Evolutionary conservation across 306 rosid genomes (phyloP).

Genomic region (Quillaja saponaria): DNA sequence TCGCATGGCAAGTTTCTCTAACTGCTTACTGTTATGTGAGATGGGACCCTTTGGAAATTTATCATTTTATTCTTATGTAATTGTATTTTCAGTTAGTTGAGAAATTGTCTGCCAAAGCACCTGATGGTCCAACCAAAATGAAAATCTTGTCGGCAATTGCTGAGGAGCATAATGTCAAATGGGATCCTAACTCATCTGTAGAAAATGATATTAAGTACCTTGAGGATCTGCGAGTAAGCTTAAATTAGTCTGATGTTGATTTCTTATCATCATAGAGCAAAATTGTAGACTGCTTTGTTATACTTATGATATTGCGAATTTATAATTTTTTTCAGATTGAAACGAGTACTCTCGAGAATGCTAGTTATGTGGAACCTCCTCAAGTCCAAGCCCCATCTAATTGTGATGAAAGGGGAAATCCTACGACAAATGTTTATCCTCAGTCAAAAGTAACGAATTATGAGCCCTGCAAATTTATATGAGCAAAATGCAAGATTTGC

Average conservation of each 20-base stretch:
- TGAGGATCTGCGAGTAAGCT: constrained; percentile 71
- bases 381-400: constrained; percentile 46
- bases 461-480: constrained; percentile 30
- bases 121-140: constrained; percentile 80
- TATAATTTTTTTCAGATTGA: constrained; percentile 57
- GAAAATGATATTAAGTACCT: constrained; percentile 55
- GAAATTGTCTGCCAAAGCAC: constrained; percentile 90
- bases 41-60: constrained; percentile 20
- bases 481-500: constrained; percentile 42
- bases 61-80: constrained; percentile 19
- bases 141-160: constrained; percentile 81
- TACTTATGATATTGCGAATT: constrained; percentile 22
- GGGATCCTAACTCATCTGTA: constrained; percentile 76
- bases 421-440: constrained; percentile 42
- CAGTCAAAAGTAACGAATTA: constrained; percentile 40
- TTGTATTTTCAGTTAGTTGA: constrained; percentile 72
- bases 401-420: constrained; percentile 48
- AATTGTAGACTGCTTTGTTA: neutral
- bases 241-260: constrained; percentile 20
- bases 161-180: constrained; percentile 83
- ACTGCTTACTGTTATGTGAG: constrained; percentile 20
- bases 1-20: constrained; percentile 71
- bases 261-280: constrained; percentile 17
- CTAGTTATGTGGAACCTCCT: constrained; percentile 55
- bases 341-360: constrained; percentile 54